These are phyloP conservation scores for Fusarium palustre DNA, from an alignment of 2,329 filamentous ascomycete species.

Conservation along the genomic window DNA sequence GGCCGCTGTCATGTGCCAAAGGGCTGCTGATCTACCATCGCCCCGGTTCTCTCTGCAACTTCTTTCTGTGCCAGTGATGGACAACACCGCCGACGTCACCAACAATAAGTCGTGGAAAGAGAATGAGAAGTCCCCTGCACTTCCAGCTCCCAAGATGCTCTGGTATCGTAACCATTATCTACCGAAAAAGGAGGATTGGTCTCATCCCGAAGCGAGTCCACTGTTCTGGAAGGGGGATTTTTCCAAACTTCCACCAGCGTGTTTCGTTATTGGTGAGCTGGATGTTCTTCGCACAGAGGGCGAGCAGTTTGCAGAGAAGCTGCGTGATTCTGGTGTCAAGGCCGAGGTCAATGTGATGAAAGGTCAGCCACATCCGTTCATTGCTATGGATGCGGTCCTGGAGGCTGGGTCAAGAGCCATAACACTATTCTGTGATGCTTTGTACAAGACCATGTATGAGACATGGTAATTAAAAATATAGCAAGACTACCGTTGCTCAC, in stretches of 20 bases:
- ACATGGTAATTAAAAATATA: background rate
- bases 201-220: background rate
- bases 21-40: conserved; percentile 4
- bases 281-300: conserved; percentile 8
- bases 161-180: conserved; percentile 21
- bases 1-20: conserved; percentile 23
- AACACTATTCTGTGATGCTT: conserved; percentile 4
- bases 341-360: conserved; percentile 15
- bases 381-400: conserved; percentile 23
- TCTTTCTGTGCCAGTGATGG: conserved; percentile 17
- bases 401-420: conserved; percentile 18
- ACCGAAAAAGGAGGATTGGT: background rate
- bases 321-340: background rate
- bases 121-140: background rate
- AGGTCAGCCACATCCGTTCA: conserved; percentile 18
- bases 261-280: conserved; percentile 16
- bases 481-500: too few species aligned
- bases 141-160: conserved; percentile 15
- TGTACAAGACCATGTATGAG: conserved; percentile 16
- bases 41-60: conserved; percentile 12
- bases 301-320: conserved; percentile 11
- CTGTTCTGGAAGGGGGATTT: conserved; percentile 14
- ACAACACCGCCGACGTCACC: conserved; percentile 3
- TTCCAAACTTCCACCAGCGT: conserved; percentile 8
- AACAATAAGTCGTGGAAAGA: conserved; percentile 18